Percentiles rank a stretch among this genome's conserved stretches.
Evolutionary conservation across 2,329 filamentous ascomycete species (phyloP).

Genomic region (Aspergillus ochraceoroseus): DNA sequence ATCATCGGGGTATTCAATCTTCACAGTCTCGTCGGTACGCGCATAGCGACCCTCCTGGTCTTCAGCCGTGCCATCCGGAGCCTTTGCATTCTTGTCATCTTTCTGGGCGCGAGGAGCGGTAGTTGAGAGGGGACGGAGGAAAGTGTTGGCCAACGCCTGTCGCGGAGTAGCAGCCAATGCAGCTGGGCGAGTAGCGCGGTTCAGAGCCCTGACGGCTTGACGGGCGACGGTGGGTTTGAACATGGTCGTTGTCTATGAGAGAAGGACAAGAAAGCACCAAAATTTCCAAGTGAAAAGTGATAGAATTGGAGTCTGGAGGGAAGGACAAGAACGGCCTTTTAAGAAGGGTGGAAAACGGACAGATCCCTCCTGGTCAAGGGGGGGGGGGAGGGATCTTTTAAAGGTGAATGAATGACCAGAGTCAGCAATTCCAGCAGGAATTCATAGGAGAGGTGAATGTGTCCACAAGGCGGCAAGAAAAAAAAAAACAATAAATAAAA

Average conservation of each 20-base stretch:
- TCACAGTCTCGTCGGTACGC: constrained; percentile 72
- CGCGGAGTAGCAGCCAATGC: constrained; percentile 17
- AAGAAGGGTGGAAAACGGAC: constrained; percentile 1
- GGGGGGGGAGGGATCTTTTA: constrained; percentile 1
- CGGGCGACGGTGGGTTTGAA: constrained; percentile 28
- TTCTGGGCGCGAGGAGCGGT: constrained; percentile 27
- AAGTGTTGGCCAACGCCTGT: constrained; percentile 14
- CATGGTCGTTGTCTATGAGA: constrained; percentile 21
- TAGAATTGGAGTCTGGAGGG: neutral
- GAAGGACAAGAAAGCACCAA: neutral
- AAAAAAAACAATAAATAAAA: constrained; percentile 1
- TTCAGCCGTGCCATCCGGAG: constrained; percentile 29
- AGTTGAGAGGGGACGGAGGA: constrained; percentile 29
- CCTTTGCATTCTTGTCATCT: constrained; percentile 28
- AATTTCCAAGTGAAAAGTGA: neutral
- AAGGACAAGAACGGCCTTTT: neutral
- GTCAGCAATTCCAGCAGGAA: constrained; percentile 1
- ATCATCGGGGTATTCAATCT: constrained; percentile 72
- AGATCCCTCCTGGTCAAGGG: constrained; percentile 9
- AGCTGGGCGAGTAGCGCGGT: constrained; percentile 20
- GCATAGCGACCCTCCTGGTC: constrained; percentile 64
- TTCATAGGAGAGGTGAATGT: constrained; percentile 3
- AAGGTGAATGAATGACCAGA: constrained; percentile 1
- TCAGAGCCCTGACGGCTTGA: constrained; percentile 25
- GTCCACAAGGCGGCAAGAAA: constrained; percentile 12